Base-by-base conservation (phyloP, 192 early-diverging fungal genomes). In the Podila clonocystis region DNA sequence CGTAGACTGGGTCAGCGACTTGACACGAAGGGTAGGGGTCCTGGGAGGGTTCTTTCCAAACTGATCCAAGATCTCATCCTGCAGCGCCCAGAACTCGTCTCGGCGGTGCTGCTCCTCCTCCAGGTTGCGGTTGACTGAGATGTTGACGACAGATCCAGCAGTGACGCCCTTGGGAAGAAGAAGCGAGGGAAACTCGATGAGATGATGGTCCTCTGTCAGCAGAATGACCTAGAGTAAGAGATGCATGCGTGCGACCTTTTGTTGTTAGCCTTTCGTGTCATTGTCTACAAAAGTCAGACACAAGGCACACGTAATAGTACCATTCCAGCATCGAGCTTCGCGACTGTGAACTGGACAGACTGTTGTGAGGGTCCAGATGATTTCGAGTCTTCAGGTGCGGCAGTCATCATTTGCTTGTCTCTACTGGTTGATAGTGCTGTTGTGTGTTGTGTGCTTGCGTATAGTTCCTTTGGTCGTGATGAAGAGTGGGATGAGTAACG, bases 111-210 rank as follows among this genome's bases (percentile, higher is more conserved):
- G 85, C 57, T 88, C 88, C 85, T 99, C 98, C 33, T 98, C 92
- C 26, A 87, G 80, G 86, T 99, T 96, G 48, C 97, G 93, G 70
- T 92, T 94, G 30, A 99, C 95, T 34, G 97, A 93, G 67, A 99
- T 91, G 83, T 96, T 99, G 72, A 99, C 94, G 52, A 99, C 94
- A 19, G 95, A 97, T 30, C 98, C 98, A 22, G 96, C 93, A 19
- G 91, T 86, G 20, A 98, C 96, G 20, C 96, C 96, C 63, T 93
- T 94, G 48, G 98, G 98, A 58, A 99, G 87, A 28, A 99, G 94
- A 12, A 97, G 87, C 9, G 98, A 94, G 3, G 98, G 98, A 73
- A 99, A 99, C 84, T 99, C 98, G 67, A 99, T 97, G 24, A 98
- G 89, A 85, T 99, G 98, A 88, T 99, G 95, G 83, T 98, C 95